Base-by-base conservation (phyloP, 1,139 yeast genomes). In the Magnusiomyces paraingens region DNA sequence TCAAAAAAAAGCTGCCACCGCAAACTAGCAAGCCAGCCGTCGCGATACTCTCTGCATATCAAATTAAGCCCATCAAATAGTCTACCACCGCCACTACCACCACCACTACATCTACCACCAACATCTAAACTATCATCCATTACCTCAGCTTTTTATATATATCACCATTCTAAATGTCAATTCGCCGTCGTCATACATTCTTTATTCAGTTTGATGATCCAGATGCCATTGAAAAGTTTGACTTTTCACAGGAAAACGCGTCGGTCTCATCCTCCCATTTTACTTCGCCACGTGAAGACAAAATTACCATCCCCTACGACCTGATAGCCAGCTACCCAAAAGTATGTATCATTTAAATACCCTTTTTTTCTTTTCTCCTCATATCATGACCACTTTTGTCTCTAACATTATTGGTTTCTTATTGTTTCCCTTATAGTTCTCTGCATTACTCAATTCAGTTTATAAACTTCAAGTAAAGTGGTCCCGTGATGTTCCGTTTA, bases 151-250 rank as follows among this genome's bases (percentile, higher is more conserved):
- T 38, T 4, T 12, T 40, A n/a, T 17, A 3, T 12, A 5, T 17
- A 6, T 11, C 44, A 6, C 21, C 11, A 40, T 4, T 18, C 12
- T 35, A 20, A 5, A 46, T 51, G 40, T 41, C 50, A 21, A 57
- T 61, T 52, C 60, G 67, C 11, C 61, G 62, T 47, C 54, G 68
- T 42, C 59, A 58, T 41, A 58, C 65, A 14, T 63, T 63, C 51
- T 56, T 64, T 39, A 58, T 64, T 38, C 60, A 59, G 22, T 57
- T 61, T 49, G 54, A 62, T 21, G 60, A 58, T 42, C 55, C 58
- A 5, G 57, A 56, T 32, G 52, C 53, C n/a, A 49, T 54, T 20
- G 60, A 55, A 32, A 45, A 43, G 52, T 58, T 55, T 42, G 55
- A 56, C 29, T 60, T 62, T 36, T 46, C 43, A 2, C 44, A 56